Evolutionary conservation across 1,139 yeast genomes (phyloP).

Genomic region (Tardiomyces blankii): DNA sequence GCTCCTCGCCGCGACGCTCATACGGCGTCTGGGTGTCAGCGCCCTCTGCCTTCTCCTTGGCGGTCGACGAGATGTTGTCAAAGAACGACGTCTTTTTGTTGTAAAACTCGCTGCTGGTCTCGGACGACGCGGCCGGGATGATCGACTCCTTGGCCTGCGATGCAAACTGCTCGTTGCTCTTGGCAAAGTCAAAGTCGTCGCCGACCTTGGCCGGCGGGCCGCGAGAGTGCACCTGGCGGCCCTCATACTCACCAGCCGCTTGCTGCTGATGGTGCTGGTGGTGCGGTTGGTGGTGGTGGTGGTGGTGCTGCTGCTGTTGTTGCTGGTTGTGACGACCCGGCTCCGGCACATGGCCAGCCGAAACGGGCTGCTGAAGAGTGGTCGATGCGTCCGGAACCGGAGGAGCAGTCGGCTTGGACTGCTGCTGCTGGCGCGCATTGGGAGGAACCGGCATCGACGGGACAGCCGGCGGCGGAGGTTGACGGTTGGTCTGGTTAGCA

Average conservation of each 20-base stretch:
- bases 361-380: constrained; percentile 8
- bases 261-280: not conserved
- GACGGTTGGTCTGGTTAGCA: not conserved
- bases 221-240: constrained; percentile 6
- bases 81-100: constrained; percentile 69
- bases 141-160: constrained; percentile 5
- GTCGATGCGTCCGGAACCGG: constrained; percentile 13
- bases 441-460: not conserved
- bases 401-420: constrained; percentile 12
- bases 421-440: constrained; percentile 24
- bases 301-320: constrained; percentile 3
- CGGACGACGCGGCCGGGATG: constrained; percentile 6
- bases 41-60: constrained; percentile 24
- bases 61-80: constrained; percentile 59
- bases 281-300: constrained; percentile 1
- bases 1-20: constrained; percentile 55
- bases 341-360: constrained; percentile 1
- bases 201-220: constrained; percentile 16
- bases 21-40: constrained; percentile 21
- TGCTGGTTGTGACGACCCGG: constrained; percentile 1
- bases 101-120: constrained; percentile 29
- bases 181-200: constrained; percentile 53
- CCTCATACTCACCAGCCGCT: constrained; percentile 4
- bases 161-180: constrained; percentile 52
- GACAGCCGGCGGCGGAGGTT: not conserved